These are phyloP conservation scores for Brassica rapa DNA, from an alignment of 345 rosid species.

Conservation along the genomic window DNA sequence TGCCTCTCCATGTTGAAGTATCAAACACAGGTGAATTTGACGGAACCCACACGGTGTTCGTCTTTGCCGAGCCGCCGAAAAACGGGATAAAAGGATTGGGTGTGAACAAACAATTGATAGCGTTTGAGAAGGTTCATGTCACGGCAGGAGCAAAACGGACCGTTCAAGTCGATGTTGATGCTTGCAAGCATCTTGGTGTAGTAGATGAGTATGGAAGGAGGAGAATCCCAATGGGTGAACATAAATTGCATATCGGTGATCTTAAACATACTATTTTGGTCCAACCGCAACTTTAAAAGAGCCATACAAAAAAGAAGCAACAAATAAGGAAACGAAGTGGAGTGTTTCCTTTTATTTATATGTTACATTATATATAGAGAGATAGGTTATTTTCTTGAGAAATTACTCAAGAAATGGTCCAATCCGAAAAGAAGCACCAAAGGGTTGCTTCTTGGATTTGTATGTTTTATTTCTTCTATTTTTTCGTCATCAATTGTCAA, in stretches of 20 bases:
- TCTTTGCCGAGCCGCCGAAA: constrained; percentile 60
- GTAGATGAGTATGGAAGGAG: constrained; percentile 74
- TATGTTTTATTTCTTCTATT: not conserved
- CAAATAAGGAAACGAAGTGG: constrained; percentile 13
- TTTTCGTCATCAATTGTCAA: not conserved
- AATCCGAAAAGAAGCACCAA: constrained; percentile 33
- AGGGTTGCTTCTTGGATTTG: constrained; percentile 30
- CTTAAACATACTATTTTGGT: constrained; percentile 77
- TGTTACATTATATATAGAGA: not conserved
- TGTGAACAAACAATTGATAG: constrained; percentile 57
- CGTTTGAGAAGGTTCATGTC: constrained; percentile 69
- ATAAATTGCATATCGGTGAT: constrained; percentile 69
- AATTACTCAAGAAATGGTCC: constrained; percentile 20
- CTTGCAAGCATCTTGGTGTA: constrained; percentile 77
- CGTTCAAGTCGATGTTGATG: constrained; percentile 55
- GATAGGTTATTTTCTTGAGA: constrained; percentile 12
- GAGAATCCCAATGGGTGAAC: constrained; percentile 89
- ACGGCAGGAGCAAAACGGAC: constrained; percentile 53
- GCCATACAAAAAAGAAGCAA: constrained; percentile 31
- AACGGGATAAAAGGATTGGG: constrained; percentile 49
- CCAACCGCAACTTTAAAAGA: constrained; percentile 49
- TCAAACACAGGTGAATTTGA: constrained; percentile 67
- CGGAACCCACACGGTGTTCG: constrained; percentile 75
- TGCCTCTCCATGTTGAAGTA: constrained; percentile 59
- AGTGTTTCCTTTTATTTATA: constrained; percentile 27